These are phyloP conservation scores for Phialemoniopsis sp. DNA, from an alignment of 2,329 filamentous ascomycete species.

Conservation along the genomic window DNA sequence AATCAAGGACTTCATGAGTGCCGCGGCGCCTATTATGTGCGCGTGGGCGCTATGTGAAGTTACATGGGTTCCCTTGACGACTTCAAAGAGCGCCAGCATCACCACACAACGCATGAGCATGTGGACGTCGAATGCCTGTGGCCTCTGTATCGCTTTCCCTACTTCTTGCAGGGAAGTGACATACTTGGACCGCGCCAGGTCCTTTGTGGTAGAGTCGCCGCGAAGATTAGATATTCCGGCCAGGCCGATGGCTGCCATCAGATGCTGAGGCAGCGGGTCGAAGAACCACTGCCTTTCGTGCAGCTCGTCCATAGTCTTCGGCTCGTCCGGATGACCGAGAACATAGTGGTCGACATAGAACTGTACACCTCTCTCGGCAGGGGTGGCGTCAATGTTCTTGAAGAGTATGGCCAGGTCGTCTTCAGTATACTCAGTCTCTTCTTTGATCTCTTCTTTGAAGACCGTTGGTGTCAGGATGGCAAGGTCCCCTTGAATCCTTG, in stretches of 20 bases:
- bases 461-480: no score
- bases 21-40: conserved; percentile 56
- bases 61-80: conserved; percentile 43
- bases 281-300: conserved; percentile 28
- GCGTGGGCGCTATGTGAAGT: conserved; percentile 47
- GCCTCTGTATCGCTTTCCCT: conserved; percentile 31
- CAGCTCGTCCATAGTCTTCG: conserved; percentile 30
- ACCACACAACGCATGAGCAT: conserved; percentile 49
- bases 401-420: conserved; percentile 13
- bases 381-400: conserved; percentile 31
- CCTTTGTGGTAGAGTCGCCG: conserved; percentile 38
- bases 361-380: conserved; percentile 41
- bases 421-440: neutral
- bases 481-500: no score
- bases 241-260: conserved; percentile 54
- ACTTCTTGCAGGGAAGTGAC: conserved; percentile 46
- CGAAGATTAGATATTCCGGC: conserved; percentile 53
- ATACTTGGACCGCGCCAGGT: conserved; percentile 48
- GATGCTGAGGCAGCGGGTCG: conserved; percentile 34
- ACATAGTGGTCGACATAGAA: conserved; percentile 50
- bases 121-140: conserved; percentile 27
- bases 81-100: conserved; percentile 59
- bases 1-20: conserved; percentile 46
- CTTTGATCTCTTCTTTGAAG: conserved; percentile 4
- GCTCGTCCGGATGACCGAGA: conserved; percentile 46